Evolutionary conservation across 176 grass and related monocot species (phyloP).

Genomic region (Thalia dealbata): DNA sequence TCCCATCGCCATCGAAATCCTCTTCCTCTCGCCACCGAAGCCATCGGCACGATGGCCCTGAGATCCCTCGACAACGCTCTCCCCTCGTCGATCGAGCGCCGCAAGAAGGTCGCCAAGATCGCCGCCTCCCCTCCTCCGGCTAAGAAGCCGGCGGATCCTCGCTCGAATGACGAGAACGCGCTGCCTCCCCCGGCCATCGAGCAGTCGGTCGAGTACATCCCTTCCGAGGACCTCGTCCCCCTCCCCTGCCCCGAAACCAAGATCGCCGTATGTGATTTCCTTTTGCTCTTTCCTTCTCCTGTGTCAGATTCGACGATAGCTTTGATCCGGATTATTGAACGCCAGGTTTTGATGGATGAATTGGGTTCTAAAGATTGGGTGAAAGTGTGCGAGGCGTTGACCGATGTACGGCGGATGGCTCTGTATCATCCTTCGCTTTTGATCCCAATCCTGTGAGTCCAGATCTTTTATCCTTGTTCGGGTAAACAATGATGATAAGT

Average conservation of each 20-base stretch:
- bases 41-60: slow-evolving; percentile 48
- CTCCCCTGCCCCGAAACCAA: slow-evolving; percentile 38
- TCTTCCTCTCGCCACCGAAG: background rate
- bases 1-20: no score
- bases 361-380: slow-evolving; percentile 88
- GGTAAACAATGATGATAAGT: no score
- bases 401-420: slow-evolving; percentile 68
- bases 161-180: slow-evolving; percentile 51
- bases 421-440: slow-evolving; percentile 55
- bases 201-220: slow-evolving; percentile 65
- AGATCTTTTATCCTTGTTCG: background rate
- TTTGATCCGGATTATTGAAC: background rate
- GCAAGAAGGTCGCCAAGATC: slow-evolving; percentile 69
- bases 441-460: slow-evolving; percentile 47
- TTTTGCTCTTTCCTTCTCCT: background rate
- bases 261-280: slow-evolving; percentile 21
- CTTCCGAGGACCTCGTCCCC: slow-evolving; percentile 44
- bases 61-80: slow-evolving; percentile 80
- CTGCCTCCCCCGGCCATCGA: slow-evolving; percentile 25
- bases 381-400: slow-evolving; percentile 54
- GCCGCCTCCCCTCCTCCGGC: background rate
- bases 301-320: background rate
- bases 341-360: slow-evolving; percentile 40
- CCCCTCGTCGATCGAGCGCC: slow-evolving; percentile 40
- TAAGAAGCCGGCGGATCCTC: slow-evolving; percentile 14